These are phyloP conservation scores for Aphanomyces invadans DNA, from an alignment of 352 stramenopile genomes.

Conservation along the genomic window DNA sequence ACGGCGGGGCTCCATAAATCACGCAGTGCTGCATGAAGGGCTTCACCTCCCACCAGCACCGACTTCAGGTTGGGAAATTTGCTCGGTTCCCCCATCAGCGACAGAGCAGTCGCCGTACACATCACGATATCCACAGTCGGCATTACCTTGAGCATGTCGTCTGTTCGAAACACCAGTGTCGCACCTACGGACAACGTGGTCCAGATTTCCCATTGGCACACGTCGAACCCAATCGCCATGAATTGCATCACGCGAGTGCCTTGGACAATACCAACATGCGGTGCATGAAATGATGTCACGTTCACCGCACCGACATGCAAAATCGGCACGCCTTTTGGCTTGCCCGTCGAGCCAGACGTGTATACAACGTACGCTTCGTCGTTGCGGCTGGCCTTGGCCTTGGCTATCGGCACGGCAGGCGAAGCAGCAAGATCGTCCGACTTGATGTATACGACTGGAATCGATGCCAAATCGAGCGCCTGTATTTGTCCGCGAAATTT, in stretches of 20 bases:
- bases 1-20: background rate
- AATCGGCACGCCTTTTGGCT: conserved; percentile 23
- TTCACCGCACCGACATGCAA: conserved; percentile 13
- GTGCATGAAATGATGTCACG: background rate
- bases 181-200: background rate
- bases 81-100: background rate
- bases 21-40: background rate
- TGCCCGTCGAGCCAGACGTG: conserved; percentile 24
- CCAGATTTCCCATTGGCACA: background rate
- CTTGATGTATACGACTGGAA: background rate
- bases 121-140: background rate
- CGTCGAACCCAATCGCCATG: background rate
- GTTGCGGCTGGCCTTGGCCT: background rate
- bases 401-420: too few species aligned
- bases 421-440: background rate
- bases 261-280: background rate
- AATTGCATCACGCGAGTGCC: background rate
- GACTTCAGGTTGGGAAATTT: background rate
- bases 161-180: background rate
- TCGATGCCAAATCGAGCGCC: background rate
- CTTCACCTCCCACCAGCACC: background rate
- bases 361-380: conserved; percentile 16
- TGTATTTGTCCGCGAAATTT: background rate
- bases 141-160: background rate
- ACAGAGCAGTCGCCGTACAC: background rate